A percentile compares a stretch with the other conserved stretches of the same genome.
These are phyloP conservation scores for Acer saccharum DNA, from an alignment of 345 rosid species.

Conservation along the genomic window DNA sequence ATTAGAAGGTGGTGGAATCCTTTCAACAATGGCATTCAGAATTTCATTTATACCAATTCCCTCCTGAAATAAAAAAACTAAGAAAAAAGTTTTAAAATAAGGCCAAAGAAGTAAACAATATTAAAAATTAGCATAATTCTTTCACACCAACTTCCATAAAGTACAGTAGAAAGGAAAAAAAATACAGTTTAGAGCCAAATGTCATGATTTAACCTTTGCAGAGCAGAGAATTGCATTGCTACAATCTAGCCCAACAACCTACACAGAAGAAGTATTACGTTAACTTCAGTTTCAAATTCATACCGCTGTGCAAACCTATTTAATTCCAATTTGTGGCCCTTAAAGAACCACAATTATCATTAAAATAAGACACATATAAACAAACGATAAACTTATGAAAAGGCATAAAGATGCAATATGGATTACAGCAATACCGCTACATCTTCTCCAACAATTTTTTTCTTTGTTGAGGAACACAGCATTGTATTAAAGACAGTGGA, in stretches of 20 bases:
- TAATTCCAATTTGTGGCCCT: constrained; percentile 22
- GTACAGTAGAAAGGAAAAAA: background rate
- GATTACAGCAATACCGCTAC: background rate
- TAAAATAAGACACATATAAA: constrained; percentile 9
- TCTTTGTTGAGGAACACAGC: background rate
- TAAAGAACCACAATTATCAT: constrained; percentile 13
- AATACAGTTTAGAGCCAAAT: constrained; percentile 3
- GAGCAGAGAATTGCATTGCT: constrained; percentile 92
- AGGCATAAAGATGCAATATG: constrained; percentile 8
- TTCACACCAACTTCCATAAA: background rate
- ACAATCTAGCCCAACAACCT: constrained; percentile 97
- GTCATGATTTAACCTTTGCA: constrained; percentile 74
- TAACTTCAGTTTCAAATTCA: background rate
- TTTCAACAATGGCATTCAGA: constrained; percentile 75
- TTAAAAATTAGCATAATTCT: constrained; percentile 8
- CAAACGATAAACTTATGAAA: constrained; percentile 10
- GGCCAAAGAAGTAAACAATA: constrained; percentile 1
- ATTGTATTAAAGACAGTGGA: background rate
- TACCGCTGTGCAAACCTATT: background rate
- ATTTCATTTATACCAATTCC: constrained; percentile 91
- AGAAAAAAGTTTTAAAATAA: background rate
- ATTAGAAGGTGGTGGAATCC: constrained; percentile 77
- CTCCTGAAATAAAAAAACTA: constrained; percentile 49
- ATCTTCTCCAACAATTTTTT: background rate
- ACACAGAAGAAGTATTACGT: constrained; percentile 19